Conservation (phyloP, 371 early-diverging fungal genomes). For the Saksenaea vasiformis region DNA sequence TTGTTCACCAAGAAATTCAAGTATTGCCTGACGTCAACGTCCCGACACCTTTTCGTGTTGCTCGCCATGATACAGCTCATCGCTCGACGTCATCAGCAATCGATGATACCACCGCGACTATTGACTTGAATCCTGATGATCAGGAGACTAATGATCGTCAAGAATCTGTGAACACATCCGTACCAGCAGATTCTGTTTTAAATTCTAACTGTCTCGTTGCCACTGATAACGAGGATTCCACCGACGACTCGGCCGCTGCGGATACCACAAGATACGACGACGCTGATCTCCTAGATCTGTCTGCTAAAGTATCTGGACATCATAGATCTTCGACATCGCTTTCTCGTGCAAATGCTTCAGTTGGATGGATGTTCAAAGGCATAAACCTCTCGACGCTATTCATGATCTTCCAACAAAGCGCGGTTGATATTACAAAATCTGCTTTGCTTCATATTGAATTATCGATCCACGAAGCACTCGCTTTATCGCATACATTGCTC, state of each 20-base stretch:
- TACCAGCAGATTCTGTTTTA: conserved; percentile 17
- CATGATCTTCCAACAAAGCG: conserved; percentile 17
- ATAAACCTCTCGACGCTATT: conserved; percentile 18
- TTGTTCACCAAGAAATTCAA: conserved; percentile 17
- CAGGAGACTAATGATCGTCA: conserved; percentile 18
- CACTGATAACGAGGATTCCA: conserved; percentile 23
- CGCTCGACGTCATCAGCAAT: conserved; percentile 18
- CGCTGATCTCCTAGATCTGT: conserved; percentile 20
- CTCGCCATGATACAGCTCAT: conserved; percentile 17
- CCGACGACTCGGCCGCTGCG: conserved; percentile 17
- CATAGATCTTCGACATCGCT: conserved; percentile 16
- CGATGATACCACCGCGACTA: conserved; percentile 16
- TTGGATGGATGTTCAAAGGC: conserved; percentile 19
- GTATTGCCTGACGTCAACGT: conserved; percentile 18
- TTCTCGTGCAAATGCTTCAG: conserved; percentile 12
- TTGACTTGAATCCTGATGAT: conserved; percentile 19
- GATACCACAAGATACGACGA: conserved; percentile 17
- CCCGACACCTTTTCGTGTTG: conserved; percentile 18
- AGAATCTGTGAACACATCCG: conserved; percentile 17
- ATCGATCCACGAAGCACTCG: conserved; percentile 21
- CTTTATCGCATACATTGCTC: conserved; percentile 19
- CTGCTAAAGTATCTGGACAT: conserved; percentile 12
- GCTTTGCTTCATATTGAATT: conserved; percentile 21
- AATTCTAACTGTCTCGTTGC: conserved; percentile 18
- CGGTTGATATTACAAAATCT: conserved; percentile 16